Base-by-base conservation (phyloP, 2,329 filamentous ascomycete species). In the Neospermospora avenae region DNA sequence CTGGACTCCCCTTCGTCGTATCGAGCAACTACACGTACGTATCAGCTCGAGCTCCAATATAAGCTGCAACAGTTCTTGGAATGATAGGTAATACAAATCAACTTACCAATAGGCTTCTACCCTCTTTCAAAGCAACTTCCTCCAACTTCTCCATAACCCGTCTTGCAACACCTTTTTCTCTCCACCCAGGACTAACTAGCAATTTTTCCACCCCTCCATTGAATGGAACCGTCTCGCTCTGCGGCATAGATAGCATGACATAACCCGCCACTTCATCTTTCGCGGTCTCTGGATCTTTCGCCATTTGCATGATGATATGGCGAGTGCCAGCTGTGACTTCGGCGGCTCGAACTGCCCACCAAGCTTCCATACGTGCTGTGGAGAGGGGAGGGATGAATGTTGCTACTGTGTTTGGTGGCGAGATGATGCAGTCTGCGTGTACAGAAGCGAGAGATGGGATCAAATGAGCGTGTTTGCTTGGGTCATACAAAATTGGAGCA, bases 331-430 rank as follows among this genome's bases (percentile, higher is more conserved):
- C 69, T 16, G 68, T 71, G 31, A 80, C 76, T 68, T 84, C 79
- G 22, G 77, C 74, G 56, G 82, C 78, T 24, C 78, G 74, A 22
- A 77, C 75, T 67, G 80, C 79, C 84, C 84, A 87, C 77, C 80
- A 86, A 8, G 74, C 66, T 31, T 82, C 74, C 41, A 87, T 79
- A 68, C 82, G 83, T 39, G 79, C 75, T 68, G 83, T 77, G 51
- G 78, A 78, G 35, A 87, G 74, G 0, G 84, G 84, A n/a, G 83
- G 82, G 14, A 84, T 75, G 69, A 87, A 87, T 4, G 78, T 82
- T 25, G 81, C 81, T 37, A 84, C 77, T 63, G 80, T 81, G 68
- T 78, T 76, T 20, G 64, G 72, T 84, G 83, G 61, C 13, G 79
- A 74, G 4, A 79, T 81, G 69, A 88, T 84, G 73, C 84, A 86